Percentiles rank a stretch among this genome's conserved stretches.
These are phyloP conservation scores for Candida qinlingensis DNA, from an alignment of 805 yeast species.

Conservation along the genomic window DNA sequence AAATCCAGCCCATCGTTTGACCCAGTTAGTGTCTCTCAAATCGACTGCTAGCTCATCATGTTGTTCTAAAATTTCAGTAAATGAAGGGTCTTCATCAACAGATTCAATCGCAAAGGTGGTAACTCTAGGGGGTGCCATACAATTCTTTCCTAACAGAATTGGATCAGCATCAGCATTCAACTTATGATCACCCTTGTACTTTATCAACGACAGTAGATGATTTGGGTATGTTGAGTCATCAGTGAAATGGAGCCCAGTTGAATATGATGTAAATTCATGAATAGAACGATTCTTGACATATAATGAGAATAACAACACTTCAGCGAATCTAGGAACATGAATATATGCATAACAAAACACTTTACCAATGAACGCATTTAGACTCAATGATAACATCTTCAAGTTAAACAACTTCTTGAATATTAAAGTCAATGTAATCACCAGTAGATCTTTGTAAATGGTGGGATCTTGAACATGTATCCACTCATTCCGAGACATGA, in stretches of 20 bases:
- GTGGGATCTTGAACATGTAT: slow-evolving; percentile 17
- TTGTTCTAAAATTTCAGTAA: slow-evolving; percentile 2
- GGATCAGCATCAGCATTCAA: slow-evolving; percentile 11
- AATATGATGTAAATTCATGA: slow-evolving; percentile 20
- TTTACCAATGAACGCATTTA: slow-evolving; percentile 51
- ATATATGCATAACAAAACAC: slow-evolving; percentile 52
- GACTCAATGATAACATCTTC: slow-evolving; percentile 13
- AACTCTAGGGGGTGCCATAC: slow-evolving; percentile 33
- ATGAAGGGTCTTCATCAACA: slow-evolving; percentile 21
- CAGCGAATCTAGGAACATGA: slow-evolving; percentile 42
- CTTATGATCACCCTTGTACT: slow-evolving; percentile 17
- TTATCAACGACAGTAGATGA: slow-evolving; percentile 11
- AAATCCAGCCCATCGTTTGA: slow-evolving; percentile 50
- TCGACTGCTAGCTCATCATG: slow-evolving; percentile 34
- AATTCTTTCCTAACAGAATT: slow-evolving; percentile 30
- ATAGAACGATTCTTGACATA: slow-evolving; percentile 47
- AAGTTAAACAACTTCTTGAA: slow-evolving; percentile 13
- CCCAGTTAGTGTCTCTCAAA: slow-evolving; percentile 55
- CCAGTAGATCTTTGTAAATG: slow-evolving; percentile 8
- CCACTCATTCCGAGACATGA: slow-evolving; percentile 23
- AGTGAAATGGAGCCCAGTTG: neutral
- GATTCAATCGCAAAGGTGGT: slow-evolving; percentile 26
- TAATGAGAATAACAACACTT: slow-evolving; percentile 49
- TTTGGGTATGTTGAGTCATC: slow-evolving; percentile 1
- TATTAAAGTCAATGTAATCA: slow-evolving; percentile 7